Evolutionary conservation across 495 filamentous ascomycete species (phyloP), one percentile per base, ranked within the genome.

Genomic region (Lophiostoma macrostomum): DNA sequence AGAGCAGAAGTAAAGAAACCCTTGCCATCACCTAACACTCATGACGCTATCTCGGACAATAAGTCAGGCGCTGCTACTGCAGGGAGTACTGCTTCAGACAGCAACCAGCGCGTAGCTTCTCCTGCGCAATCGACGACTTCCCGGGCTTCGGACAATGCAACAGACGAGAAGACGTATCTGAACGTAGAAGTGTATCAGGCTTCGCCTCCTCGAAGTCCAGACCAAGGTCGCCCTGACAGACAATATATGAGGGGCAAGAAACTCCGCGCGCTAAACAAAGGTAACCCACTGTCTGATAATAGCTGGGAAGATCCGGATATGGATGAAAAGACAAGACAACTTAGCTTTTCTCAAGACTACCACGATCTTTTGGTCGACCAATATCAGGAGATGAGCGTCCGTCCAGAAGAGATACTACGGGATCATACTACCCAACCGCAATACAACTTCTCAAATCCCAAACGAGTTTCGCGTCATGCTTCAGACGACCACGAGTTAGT

Each of bases 311-410:
- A 49, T 35, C 18, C 43, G 11, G 53, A 57, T 2, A 53, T 57
- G 58, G 35, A 62, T 18, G 57, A 50, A 7, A 50, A 46, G 41
- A 47, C 28, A 14, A 11, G 51, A 16, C 37, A 55, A 41, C 38
- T 61, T 11, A 61, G 51, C 45, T 50, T 55, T n/a, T 61, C 45
- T 29, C 50, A 56, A 42, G 57, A 56, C 24, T 62, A 62, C 35
- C 58, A 62, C 28, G 34, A 56, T 19, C 37, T 57, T 11, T 28
- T 62, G 5, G 43, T 34, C 0, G 58, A 62, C n/a, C 58, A 57
- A 42, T 62, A 62, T 37, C 53, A 50, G 11, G 58, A 53, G 34
- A 37, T 52, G 32, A 44, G 11, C 10, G 40, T 57, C 12, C 19
- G n/a, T 0, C 39, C 32, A 8, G 49, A 42, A 24, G 44, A 44